These are phyloP conservation scores for Sporothrix dimorphospora DNA, from an alignment of 2,329 filamentous ascomycete species.

Conservation along the genomic window DNA sequence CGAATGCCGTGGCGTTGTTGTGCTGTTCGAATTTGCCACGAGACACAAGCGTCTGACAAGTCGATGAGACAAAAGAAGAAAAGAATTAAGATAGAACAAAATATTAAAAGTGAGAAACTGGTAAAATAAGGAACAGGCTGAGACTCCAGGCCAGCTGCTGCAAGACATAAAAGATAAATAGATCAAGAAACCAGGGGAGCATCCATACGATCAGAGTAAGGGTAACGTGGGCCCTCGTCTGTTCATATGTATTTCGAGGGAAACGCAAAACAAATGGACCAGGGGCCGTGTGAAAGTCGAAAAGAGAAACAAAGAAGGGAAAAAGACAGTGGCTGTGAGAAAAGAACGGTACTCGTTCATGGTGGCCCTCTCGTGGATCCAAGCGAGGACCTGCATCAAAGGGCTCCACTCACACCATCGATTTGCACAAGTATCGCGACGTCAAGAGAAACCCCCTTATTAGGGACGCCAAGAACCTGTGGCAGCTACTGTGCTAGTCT, in stretches of 20 bases:
- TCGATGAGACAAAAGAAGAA: not conserved
- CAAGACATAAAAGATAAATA: not conserved
- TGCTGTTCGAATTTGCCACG: not conserved
- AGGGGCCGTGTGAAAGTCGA: not conserved
- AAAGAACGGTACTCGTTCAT: not conserved
- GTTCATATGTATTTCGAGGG: slow-evolving; percentile 9
- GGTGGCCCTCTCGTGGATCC: not conserved
- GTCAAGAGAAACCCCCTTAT: not conserved
- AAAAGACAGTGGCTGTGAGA: not conserved
- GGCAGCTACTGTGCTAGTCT: slow-evolving; percentile 14
- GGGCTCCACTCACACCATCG: slow-evolving; percentile 3
- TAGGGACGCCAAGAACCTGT: not conserved
- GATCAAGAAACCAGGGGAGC: not conserved
- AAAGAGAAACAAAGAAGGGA: not conserved
- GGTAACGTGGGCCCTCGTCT: slow-evolving; percentile 5
- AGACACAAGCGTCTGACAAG: not conserved
- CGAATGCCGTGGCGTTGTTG: not conserved
- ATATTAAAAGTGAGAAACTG: not conserved
- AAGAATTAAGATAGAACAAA: not conserved
- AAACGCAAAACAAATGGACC: not conserved
- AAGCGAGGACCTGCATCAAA: slow-evolving; percentile 15
- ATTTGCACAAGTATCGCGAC: slow-evolving; percentile 17
- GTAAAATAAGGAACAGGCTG: not conserved
- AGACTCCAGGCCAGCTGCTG: slow-evolving; percentile 16
- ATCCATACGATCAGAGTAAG: not conserved